Evolutionary conservation across 2,329 filamentous ascomycete genomes (phyloP).

Genomic region (Paramyrothecium sp.): DNA sequence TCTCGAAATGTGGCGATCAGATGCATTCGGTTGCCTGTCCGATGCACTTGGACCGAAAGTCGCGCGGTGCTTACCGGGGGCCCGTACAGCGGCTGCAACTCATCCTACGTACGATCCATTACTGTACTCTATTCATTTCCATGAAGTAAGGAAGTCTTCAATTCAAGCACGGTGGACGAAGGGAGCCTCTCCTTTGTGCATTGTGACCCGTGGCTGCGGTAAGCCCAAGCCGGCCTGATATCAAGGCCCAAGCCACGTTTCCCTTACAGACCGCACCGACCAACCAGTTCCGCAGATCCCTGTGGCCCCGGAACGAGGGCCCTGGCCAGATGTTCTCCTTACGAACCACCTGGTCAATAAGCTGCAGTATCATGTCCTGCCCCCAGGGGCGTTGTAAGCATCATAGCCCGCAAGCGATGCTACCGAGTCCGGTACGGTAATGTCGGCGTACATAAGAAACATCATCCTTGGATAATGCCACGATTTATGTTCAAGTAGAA

Average conservation of each 20-base stretch:
- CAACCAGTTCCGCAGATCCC: neutral
- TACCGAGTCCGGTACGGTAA: too few relatives aligned
- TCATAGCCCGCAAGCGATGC: neutral
- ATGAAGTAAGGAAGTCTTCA: too few relatives aligned
- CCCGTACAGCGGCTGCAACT: neutral
- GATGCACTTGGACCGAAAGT: neutral
- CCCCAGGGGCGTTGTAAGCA: neutral
- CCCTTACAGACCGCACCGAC: neutral
- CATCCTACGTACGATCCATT: neutral
- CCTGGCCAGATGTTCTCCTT: neutral
- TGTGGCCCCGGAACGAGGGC: neutral
- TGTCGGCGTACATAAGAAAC: too few relatives aligned
- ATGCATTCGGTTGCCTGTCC: neutral
- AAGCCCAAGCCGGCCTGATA: constrained; percentile 5
- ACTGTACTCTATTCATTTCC: too few relatives aligned
- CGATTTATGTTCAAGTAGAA: too few relatives aligned
- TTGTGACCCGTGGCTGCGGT: neutral
- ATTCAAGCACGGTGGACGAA: neutral
- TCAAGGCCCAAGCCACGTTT: constrained; percentile 20
- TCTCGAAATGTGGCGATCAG: neutral
- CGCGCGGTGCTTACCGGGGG: neutral
- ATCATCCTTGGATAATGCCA: too few relatives aligned
- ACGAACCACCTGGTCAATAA: neutral
- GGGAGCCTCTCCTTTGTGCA: neutral
- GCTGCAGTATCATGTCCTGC: neutral